Percentiles rank a stretch among this genome's conserved stretches.
phyloP scores from a whole-genome alignment of 768 basidiomycete species.

The Cystobasidium ongulense region DNA sequence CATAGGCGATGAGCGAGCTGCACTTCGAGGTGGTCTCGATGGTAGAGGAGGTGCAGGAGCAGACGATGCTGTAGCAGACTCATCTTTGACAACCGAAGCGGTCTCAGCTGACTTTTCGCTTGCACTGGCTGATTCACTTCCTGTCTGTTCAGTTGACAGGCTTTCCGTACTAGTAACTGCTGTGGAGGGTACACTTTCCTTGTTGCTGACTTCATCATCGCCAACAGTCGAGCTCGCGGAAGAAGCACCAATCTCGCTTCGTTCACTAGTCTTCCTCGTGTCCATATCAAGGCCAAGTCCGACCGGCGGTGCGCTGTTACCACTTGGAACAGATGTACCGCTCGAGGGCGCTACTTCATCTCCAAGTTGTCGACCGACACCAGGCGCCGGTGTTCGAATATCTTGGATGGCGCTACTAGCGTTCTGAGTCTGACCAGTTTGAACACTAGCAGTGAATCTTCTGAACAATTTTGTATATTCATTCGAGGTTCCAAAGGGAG shows the following conservation, averaged over 20 bases:
- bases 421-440: background rate
- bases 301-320: background rate
- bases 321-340: background rate
- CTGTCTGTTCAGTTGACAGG: background rate
- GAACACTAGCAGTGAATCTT: background rate
- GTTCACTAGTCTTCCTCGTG: background rate
- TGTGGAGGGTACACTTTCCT: background rate
- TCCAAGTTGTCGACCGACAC: background rate
- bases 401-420: background rate
- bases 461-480: background rate
- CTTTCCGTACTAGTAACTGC: background rate
- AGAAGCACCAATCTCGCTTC: background rate
- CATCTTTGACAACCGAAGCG: background rate
- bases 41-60: background rate
- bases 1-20: slow-evolving; percentile 4
- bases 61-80: background rate
- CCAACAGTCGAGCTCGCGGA: background rate
- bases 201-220: background rate
- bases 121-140: background rate
- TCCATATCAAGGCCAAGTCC: slow-evolving; percentile 4
- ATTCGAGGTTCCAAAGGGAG: background rate
- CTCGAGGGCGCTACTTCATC: background rate
- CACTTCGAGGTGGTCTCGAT: slow-evolving; percentile 3
- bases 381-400: slow-evolving; percentile 6
- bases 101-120: background rate